Conservation (phyloP, 257 asterid genomes). For the Parsonsia alboflavescens region DNA sequence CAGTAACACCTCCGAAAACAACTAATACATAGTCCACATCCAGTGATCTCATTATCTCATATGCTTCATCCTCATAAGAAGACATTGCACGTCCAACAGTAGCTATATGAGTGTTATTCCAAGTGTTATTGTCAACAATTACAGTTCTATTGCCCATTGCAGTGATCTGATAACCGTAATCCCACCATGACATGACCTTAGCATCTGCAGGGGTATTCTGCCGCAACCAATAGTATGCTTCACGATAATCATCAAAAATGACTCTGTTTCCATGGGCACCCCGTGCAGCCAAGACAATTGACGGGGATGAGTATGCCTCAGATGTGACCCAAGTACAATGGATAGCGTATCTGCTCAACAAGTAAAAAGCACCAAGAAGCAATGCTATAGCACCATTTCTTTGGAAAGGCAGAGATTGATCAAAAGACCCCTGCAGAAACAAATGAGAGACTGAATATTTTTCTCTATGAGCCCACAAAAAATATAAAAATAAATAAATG, state of each 20-base stretch:
- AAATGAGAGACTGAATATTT: neutral
- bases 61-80: conserved; percentile 93
- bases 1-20: conserved; percentile 98
- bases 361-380: conserved; percentile 79
- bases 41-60: conserved; percentile 90
- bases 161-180: conserved; percentile 96
- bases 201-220: conserved; percentile 96
- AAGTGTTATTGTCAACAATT: conserved; percentile 95
- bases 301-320: conserved; percentile 99
- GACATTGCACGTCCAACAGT: conserved; percentile 99
- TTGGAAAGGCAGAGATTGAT: conserved; percentile 71
- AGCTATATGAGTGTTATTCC: conserved; percentile 99
- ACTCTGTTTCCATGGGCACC: conserved; percentile 95
- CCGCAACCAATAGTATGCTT: conserved; percentile 91
- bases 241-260: conserved; percentile 91
- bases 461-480: neutral
- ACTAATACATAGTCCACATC: conserved; percentile 92
- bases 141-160: conserved; percentile 99
- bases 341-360: conserved; percentile 84
- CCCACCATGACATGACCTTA: conserved; percentile 99
- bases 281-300: conserved; percentile 96
- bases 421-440: conserved; percentile 56
- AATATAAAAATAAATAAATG: too few relatives aligned
- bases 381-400: conserved; percentile 81
- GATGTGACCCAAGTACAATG: conserved; percentile 99